These are phyloP conservation scores for Cnidoscolus chayamansa DNA, from an alignment of 441 rosid genomes.

Conservation along the genomic window DNA sequence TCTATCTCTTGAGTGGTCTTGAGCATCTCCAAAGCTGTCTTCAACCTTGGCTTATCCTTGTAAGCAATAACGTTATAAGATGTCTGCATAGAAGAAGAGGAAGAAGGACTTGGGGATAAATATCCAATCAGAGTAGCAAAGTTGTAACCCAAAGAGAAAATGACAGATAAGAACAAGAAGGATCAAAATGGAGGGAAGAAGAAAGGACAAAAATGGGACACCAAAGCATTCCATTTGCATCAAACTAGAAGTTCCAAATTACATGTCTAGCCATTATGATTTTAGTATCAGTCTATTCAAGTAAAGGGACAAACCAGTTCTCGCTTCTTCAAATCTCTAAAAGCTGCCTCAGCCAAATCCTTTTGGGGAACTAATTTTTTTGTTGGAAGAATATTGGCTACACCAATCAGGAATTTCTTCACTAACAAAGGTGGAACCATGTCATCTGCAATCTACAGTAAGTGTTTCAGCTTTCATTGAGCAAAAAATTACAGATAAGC, in stretches of 20 bases:
- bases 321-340: slow-evolving; percentile 58
- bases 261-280: neutral
- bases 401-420: slow-evolving; percentile 56
- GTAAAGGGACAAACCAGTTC: slow-evolving; percentile 45
- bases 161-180: neutral
- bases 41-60: slow-evolving; percentile 69
- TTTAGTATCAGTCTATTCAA: slow-evolving; percentile 6
- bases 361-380: slow-evolving; percentile 80
- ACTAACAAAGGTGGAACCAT: slow-evolving; percentile 64
- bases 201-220: neutral
- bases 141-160: neutral
- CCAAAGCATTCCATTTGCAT: neutral
- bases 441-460: slow-evolving; percentile 76
- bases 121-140: neutral
- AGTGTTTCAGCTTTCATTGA: slow-evolving; percentile 9
- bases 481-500: neutral
- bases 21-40: slow-evolving; percentile 78
- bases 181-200: neutral
- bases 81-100: slow-evolving; percentile 38
- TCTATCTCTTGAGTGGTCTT: slow-evolving; percentile 70
- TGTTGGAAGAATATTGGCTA: slow-evolving; percentile 71
- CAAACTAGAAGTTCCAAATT: neutral
- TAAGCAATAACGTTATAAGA: slow-evolving; percentile 69
- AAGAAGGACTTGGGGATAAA: neutral
- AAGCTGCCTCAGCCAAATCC: slow-evolving; percentile 84